These are phyloP conservation scores for Penicillium aurantiogriseum DNA, from an alignment of 2,329 filamentous ascomycete genomes.

Conservation along the genomic window DNA sequence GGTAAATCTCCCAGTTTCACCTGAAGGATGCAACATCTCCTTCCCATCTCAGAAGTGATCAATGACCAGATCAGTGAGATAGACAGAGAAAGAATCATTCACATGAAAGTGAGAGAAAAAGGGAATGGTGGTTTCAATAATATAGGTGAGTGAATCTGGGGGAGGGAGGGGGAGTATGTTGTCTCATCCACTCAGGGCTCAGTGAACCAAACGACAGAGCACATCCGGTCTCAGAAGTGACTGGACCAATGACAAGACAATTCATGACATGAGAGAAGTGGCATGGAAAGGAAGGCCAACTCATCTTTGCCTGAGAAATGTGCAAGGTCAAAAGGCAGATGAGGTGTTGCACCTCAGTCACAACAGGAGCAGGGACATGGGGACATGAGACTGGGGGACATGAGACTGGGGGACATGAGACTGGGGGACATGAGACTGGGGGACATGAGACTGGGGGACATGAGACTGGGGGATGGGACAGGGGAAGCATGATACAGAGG, in stretches of 20 bases:
- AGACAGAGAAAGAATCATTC: neutral
- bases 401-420: neutral
- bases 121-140: neutral
- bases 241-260: neutral
- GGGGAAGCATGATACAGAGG: neutral
- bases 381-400: too few relatives aligned
- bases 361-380: neutral
- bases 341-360: neutral
- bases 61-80: neutral
- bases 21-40: neutral
- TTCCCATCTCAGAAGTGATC: neutral
- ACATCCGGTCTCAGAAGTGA: neutral
- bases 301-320: neutral
- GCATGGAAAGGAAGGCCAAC: neutral
- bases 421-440: neutral
- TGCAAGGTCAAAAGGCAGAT: neutral
- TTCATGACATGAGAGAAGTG: neutral
- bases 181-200: neutral
- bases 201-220: neutral
- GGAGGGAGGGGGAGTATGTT: neutral
- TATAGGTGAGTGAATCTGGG: neutral
- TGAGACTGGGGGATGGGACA: too few relatives aligned
- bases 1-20: neutral
- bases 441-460: neutral
- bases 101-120: neutral